phyloP scores from a whole-genome alignment of 1,139 yeast species.

The Lodderomyces pseudojiufengensis region DNA sequence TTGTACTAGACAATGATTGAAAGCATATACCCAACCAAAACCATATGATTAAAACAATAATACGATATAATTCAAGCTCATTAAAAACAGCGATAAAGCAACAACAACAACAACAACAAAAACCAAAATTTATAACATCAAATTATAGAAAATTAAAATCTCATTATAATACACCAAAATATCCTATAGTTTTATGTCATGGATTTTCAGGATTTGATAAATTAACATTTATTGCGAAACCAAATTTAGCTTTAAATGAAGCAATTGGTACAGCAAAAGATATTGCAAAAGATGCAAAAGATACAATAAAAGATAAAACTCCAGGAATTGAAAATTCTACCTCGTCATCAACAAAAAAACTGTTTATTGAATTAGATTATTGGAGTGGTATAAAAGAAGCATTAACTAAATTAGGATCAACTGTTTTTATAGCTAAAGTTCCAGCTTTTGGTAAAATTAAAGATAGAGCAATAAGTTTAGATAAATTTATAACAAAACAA shows the following conservation, averaged over 20 bases:
- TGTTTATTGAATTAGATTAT: slow-evolving; percentile 53
- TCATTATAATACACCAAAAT: slow-evolving; percentile 34
- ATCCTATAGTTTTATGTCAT: slow-evolving; percentile 78
- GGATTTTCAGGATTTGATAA: slow-evolving; percentile 81
- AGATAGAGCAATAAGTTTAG: slow-evolving; percentile 60
- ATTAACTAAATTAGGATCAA: slow-evolving; percentile 57
- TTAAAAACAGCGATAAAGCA: no score
- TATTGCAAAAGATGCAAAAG: slow-evolving; percentile 1
- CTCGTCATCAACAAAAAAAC: slow-evolving; percentile 1
- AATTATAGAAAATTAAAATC: slow-evolving; percentile 15
- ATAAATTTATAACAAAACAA: slow-evolving; percentile 47
- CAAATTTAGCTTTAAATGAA: slow-evolving; percentile 13
- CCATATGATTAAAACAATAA: no score
- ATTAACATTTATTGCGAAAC: slow-evolving; percentile 45
- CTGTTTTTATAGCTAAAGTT: slow-evolving; percentile 69
- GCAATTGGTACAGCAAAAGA: slow-evolving; percentile 16
- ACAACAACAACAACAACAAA: not conserved
- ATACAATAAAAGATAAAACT: not conserved
- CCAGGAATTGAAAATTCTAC: no score
- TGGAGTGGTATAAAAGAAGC: slow-evolving; percentile 78
- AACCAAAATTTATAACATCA: slow-evolving; percentile 5
- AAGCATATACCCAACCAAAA: no score
- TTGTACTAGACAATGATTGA: no score
- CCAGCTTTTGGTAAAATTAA: slow-evolving; percentile 80
- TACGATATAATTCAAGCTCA: no score